These are phyloP conservation scores for Tympanopsis confertula DNA, from an alignment of 2,329 filamentous ascomycete genomes.

Conservation along the genomic window DNA sequence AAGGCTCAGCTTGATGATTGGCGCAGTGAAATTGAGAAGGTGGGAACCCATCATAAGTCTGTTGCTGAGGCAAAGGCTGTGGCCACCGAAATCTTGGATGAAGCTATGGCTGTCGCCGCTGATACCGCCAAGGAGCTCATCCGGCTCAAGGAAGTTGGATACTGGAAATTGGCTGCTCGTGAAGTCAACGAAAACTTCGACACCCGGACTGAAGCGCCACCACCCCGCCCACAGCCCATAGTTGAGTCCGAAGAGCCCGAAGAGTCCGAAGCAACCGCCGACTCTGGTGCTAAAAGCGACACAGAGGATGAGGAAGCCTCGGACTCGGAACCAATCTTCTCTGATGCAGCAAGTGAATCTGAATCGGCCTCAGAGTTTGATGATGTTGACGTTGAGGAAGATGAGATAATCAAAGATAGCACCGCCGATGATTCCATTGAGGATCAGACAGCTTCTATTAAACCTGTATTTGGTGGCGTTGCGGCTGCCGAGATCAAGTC, in stretches of 20 bases:
- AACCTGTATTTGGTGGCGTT: too few species aligned
- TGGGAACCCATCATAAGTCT: conserved; percentile 63
- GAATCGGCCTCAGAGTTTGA: too few species aligned
- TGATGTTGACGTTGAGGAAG: too few species aligned
- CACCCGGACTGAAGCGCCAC: conserved; percentile 47
- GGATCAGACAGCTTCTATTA: too few species aligned
- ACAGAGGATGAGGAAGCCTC: conserved; percentile 4
- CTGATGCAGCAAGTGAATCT: too few species aligned
- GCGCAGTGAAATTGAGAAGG: conserved; percentile 68
- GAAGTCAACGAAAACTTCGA: conserved; percentile 74
- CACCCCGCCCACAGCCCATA: conserved; percentile 27
- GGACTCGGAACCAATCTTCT: too few species aligned
- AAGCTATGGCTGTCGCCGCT: conserved; percentile 71
- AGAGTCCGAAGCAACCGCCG: conserved; percentile 8
- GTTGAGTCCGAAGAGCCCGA: conserved; percentile 10
- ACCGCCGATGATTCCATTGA: too few species aligned
- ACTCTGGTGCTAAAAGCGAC: conserved; percentile 12
- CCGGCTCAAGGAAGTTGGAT: conserved; percentile 70
- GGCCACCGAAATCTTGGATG: conserved; percentile 60
- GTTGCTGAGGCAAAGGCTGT: conserved; percentile 57
- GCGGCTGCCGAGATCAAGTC: too few species aligned
- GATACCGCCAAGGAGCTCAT: conserved; percentile 68
- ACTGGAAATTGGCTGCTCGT: conserved; percentile 67
- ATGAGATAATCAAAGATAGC: too few species aligned
- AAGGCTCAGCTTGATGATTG: conserved; percentile 75